A percentile compares a stretch with the other conserved stretches of the same genome.
Conservation (phyloP, 2,329 filamentous ascomycete species). For the Fusarium foetens region DNA sequence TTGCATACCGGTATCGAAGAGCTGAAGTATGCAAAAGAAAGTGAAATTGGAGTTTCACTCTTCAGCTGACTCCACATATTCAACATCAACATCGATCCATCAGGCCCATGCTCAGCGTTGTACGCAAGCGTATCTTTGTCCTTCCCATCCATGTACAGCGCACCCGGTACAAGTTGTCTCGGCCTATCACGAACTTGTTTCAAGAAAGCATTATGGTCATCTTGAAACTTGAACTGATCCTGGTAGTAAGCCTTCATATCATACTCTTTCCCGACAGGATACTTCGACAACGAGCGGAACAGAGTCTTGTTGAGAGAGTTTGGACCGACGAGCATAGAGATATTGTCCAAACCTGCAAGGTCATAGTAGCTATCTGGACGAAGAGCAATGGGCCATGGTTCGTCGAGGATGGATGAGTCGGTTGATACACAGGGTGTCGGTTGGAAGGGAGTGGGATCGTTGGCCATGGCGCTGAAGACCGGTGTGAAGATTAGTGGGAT, state of each 20-base stretch:
- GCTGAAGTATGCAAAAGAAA: neutral
- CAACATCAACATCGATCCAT: neutral
- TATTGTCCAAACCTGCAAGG: neutral
- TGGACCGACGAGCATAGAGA: neutral
- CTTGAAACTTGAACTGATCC: neutral
- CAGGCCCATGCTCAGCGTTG: neutral
- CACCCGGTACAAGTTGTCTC: neutral
- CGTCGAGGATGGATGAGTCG: neutral
- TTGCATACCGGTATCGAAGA: neutral
- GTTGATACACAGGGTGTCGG: neutral
- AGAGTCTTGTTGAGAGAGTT: neutral
- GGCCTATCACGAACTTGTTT: neutral
- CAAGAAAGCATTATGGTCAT: neutral
- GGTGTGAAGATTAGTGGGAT: neutral
- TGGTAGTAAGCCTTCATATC: neutral
- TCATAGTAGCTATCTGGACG: neutral
- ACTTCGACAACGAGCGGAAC: neutral
- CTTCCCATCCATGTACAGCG: neutral
- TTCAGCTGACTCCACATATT: slow-evolving; percentile 2
- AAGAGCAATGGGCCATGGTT: neutral
- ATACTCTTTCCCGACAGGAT: neutral
- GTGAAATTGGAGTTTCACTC: neutral
- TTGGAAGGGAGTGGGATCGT: neutral
- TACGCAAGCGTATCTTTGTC: neutral
- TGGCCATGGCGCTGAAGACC: neutral